phyloP scores from a whole-genome alignment of 2,329 filamentous ascomycete genomes.

The Beauveria sp. region DNA sequence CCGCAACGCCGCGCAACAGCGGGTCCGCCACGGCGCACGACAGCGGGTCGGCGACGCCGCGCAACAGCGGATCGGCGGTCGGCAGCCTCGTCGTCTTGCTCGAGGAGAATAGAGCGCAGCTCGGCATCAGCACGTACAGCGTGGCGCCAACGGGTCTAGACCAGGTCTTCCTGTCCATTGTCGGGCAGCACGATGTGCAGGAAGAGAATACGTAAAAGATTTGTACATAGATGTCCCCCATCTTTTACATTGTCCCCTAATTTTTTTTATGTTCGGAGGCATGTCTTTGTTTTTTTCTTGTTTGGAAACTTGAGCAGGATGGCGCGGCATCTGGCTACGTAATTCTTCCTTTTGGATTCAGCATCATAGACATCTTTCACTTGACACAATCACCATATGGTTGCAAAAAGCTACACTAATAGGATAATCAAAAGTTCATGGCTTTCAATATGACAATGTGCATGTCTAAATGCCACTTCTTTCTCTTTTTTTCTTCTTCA shows the following conservation, averaged over 20 bases:
- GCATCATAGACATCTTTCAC: neutral
- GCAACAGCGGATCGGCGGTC: slow-evolving; percentile 44
- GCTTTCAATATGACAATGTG: neutral
- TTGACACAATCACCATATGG: neutral
- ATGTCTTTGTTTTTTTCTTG: neutral
- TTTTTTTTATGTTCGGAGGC: too few species aligned
- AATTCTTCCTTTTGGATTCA: neutral
- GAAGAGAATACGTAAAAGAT: slow-evolving; percentile 50
- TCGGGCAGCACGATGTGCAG: slow-evolving; percentile 68
- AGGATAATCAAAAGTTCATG: neutral
- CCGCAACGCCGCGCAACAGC: slow-evolving; percentile 32
- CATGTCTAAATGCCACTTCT: neutral
- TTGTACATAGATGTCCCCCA: too few species aligned
- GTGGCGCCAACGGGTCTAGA: slow-evolving; percentile 83
- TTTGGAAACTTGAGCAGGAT: neutral
- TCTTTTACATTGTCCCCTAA: too few species aligned
- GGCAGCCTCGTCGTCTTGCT: slow-evolving; percentile 63
- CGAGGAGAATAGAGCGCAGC: slow-evolving; percentile 58
- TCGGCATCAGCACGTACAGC: slow-evolving; percentile 79
- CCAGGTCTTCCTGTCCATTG: slow-evolving; percentile 83
- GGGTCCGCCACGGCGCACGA: slow-evolving; percentile 29
- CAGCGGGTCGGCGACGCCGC: neutral
- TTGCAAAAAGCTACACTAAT: neutral
- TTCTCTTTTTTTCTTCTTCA: neutral
- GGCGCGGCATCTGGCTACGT: neutral